Evolutionary conservation across 169 alveolate genomes (phyloP).

Genomic region (Pseudocohnilembus persalinus): DNA sequence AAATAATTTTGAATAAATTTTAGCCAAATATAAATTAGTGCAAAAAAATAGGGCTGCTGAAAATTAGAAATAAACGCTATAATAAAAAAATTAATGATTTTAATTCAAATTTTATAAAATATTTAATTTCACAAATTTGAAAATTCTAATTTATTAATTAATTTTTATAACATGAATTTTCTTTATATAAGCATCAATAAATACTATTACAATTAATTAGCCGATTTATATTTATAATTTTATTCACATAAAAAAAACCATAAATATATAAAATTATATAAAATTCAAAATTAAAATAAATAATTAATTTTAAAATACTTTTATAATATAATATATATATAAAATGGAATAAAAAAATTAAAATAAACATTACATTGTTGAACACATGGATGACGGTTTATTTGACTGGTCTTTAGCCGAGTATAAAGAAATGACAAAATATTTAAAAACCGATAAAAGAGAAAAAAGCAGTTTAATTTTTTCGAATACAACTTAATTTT

Average conservation of each 20-base stretch:
- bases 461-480: constrained; percentile 3
- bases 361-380: constrained; percentile 10
- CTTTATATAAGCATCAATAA: too few species aligned
- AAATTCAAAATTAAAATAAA: too few species aligned
- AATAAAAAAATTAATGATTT: too few species aligned
- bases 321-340: too few species aligned
- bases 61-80: background rate
- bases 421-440: background rate
- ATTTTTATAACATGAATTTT: background rate
- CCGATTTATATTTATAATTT: too few species aligned
- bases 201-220: background rate
- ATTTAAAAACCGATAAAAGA: background rate
- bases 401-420: constrained; percentile 27
- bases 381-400: constrained; percentile 11
- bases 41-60: background rate
- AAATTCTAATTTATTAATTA: background rate
- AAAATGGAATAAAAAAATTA: too few species aligned
- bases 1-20: too few species aligned
- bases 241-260: background rate
- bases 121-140: background rate
- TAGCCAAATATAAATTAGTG: too few species aligned
- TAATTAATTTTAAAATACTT: too few species aligned
- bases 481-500: constrained; percentile 5
- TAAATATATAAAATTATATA: too few species aligned
- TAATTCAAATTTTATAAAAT: too few species aligned